Percentiles rank a stretch among this genome's conserved stretches.
phyloP scores from a whole-genome alignment of 2,329 filamentous ascomycete genomes.

The Colletotrichum sp. region DNA sequence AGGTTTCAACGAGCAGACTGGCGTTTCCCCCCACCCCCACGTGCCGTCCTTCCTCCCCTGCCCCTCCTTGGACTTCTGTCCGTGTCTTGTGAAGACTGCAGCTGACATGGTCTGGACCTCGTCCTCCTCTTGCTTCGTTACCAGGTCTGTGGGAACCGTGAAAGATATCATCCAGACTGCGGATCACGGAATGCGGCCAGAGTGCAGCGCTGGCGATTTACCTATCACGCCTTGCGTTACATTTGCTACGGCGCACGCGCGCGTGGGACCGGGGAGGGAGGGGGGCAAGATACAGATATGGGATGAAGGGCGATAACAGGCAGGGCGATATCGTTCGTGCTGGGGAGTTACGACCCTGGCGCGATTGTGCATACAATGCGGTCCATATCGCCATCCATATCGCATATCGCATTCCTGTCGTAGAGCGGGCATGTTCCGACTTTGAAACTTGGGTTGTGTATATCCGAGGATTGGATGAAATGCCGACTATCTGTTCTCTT shows the following conservation, averaged over 20 bases:
- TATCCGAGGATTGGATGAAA: neutral
- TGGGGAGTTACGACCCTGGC: neutral
- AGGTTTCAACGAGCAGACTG: neutral
- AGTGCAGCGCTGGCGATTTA: neutral
- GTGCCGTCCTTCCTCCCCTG: neutral
- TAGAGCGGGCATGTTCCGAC: neutral
- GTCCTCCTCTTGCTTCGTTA: neutral
- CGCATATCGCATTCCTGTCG: neutral
- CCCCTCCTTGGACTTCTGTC: neutral
- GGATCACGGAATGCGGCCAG: neutral
- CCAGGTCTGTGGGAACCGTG: neutral
- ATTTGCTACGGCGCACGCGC: neutral
- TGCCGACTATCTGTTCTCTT: neutral
- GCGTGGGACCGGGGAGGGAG: neutral
- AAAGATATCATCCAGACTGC: neutral
- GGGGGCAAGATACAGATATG: neutral
- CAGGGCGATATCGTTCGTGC: neutral
- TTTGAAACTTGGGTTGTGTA: neutral
- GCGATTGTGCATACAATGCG: neutral
- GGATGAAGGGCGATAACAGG: neutral
- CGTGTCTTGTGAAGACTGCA: neutral
- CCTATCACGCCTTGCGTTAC: neutral
- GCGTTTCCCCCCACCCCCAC: neutral
- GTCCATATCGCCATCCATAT: neutral
- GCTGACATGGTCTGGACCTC: neutral